phyloP scores from a whole-genome alignment of 1,284 basidiomycete genomes.

The Papiliotrema fonsecae region DNA sequence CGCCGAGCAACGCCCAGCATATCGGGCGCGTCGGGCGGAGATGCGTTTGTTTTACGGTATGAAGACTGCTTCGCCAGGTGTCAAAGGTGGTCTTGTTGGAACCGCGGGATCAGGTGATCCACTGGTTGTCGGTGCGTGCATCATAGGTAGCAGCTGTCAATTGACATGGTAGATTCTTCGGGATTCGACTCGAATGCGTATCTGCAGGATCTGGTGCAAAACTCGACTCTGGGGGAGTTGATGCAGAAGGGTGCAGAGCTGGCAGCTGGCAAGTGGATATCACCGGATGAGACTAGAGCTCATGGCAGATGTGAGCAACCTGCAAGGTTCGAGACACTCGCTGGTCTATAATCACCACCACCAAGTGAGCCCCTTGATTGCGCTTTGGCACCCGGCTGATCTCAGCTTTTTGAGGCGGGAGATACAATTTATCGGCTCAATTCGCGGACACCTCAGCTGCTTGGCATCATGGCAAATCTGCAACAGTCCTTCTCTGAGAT shows the following conservation, averaged over 20 bases:
- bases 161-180: slow-evolving; percentile 21
- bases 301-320: slow-evolving; percentile 36
- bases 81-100: neutral
- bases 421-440: slow-evolving; percentile 46
- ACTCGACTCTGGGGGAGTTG: slow-evolving; percentile 30
- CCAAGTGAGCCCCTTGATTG: slow-evolving; percentile 27
- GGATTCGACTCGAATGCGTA: slow-evolving; percentile 37
- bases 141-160: too few relatives aligned
- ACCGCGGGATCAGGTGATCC: slow-evolving; percentile 11
- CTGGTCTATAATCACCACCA: slow-evolving; percentile 49
- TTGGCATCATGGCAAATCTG: slow-evolving; percentile 42
- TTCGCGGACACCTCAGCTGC: slow-evolving; percentile 44
- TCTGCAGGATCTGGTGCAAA: slow-evolving; percentile 39
- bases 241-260: slow-evolving; percentile 33
- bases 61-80: slow-evolving; percentile 9
- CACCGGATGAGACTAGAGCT: neutral
- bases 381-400: neutral
- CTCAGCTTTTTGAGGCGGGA: slow-evolving; percentile 43
- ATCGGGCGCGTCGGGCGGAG: slow-evolving; percentile 36
- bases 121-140: slow-evolving; percentile 31
- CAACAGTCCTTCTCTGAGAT: slow-evolving; percentile 46
- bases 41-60: slow-evolving; percentile 42
- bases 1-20: too few relatives aligned
- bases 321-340: slow-evolving; percentile 42
- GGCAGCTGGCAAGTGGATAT: slow-evolving; percentile 25